A percentile compares a stretch with the other conserved stretches of the same genome.
These are phyloP conservation scores for Fusarium mundagurra DNA, from an alignment of 2,329 filamentous ascomycete genomes.

Conservation along the genomic window DNA sequence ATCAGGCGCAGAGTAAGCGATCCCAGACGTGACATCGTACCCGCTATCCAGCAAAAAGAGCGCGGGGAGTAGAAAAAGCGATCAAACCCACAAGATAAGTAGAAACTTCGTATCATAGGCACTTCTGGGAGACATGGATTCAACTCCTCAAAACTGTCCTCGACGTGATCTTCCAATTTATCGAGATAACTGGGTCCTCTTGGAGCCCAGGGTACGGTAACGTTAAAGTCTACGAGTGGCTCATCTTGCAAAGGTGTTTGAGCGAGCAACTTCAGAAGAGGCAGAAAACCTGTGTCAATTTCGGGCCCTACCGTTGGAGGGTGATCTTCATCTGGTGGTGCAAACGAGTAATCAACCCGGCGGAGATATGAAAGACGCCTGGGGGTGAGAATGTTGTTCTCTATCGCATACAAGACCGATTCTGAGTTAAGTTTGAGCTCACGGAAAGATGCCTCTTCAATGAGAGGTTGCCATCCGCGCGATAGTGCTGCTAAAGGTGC, in stretches of 20 bases:
- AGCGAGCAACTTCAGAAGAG: neutral
- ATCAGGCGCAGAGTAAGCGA: neutral
- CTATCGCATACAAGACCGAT: neutral
- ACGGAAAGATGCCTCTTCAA: neutral
- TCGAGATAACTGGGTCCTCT: neutral
- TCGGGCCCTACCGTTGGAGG: neutral
- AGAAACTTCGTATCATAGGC: neutral
- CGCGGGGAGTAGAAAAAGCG: neutral
- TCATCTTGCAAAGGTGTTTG: neutral
- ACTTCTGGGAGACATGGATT: neutral
- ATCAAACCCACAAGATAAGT: rapidly evolving
- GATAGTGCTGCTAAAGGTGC: neutral
- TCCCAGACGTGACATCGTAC: constrained; percentile 2
- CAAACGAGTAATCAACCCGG: neutral
- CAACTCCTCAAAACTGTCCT: neutral
- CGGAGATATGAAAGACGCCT: constrained; percentile 4
- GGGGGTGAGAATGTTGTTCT: neutral
- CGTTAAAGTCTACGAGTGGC: neutral
- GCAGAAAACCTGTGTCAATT: neutral
- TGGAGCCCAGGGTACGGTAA: neutral
- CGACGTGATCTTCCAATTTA: neutral
- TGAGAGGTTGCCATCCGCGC: neutral
- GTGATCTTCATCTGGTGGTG: neutral
- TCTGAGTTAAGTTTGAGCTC: neutral
- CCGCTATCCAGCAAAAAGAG: neutral